Percentiles rank a stretch among this genome's conserved stretches.
These are phyloP conservation scores for Gnetum montanum DNA, from an alignment of 75 land plant genomes.

Conservation along the genomic window DNA sequence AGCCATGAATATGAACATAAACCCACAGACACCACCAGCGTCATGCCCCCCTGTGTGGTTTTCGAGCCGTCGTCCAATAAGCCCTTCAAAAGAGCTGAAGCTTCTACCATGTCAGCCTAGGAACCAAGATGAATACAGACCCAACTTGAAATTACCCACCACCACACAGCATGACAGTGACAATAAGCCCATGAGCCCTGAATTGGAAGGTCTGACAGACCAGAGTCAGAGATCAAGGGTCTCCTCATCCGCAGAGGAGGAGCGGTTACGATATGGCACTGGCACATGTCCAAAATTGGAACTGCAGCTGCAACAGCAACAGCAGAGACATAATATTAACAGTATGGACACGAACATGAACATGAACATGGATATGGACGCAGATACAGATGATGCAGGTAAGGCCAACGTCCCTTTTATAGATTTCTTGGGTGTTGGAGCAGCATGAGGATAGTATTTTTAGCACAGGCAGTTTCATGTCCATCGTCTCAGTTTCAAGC, in stretches of 20 bases:
- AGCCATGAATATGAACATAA: not conserved
- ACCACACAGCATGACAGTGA: too few species aligned
- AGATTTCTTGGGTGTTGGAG: constrained; percentile 40
- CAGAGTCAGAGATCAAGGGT: not conserved
- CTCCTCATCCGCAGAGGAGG: not conserved
- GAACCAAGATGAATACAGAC: too few species aligned
- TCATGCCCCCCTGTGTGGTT: too few species aligned
- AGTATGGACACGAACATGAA: not conserved
- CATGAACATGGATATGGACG: not conserved
- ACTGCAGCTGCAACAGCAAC: not conserved
- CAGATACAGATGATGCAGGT: not conserved
- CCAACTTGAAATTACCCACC: too few species aligned
- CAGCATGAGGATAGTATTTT: too few species aligned
- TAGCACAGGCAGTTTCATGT: too few species aligned
- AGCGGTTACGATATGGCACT: not conserved
- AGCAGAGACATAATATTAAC: not conserved
- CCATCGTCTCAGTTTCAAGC: too few species aligned
- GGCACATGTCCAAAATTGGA: not conserved
- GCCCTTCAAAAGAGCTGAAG: too few species aligned
- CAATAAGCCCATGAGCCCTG: too few species aligned
- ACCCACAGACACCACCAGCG: not conserved
- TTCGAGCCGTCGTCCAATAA: too few species aligned
- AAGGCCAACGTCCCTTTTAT: constrained; percentile 21
- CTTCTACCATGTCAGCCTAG: too few species aligned
- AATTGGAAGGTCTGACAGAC: not conserved